Conservation (phyloP, 2,329 filamentous ascomycete genomes). For the Colletotrichum camelliae region DNA sequence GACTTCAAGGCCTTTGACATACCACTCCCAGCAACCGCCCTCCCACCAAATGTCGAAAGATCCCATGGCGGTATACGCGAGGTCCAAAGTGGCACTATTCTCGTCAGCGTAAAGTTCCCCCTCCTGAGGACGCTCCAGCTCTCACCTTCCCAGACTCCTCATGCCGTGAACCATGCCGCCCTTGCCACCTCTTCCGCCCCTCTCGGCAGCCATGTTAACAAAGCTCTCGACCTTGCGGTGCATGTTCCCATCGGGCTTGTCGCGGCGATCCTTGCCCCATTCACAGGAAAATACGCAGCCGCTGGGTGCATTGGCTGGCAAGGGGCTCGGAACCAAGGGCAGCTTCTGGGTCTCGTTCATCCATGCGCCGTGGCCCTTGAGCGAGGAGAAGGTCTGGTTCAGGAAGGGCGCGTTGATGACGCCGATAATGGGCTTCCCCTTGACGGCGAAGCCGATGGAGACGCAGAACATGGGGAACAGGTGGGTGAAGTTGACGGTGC, state of each 20-base stretch:
- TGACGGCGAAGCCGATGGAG: constrained; percentile 72
- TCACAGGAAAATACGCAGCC: constrained; percentile 78
- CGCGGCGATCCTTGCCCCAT: constrained; percentile 79
- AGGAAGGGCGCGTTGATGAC: constrained; percentile 77
- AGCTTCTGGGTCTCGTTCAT: constrained; percentile 68
- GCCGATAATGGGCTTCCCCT: constrained; percentile 67
- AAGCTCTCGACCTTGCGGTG: constrained; percentile 77
- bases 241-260: constrained; percentile 70
- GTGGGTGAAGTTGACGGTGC: constrained; percentile 83
- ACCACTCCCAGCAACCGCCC: constrained; percentile 83
- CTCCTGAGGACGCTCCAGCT: not conserved
- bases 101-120: not conserved
- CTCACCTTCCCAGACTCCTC: constrained; percentile 67
- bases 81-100: constrained; percentile 70
- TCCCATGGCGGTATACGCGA: constrained; percentile 78
- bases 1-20: constrained; percentile 32
- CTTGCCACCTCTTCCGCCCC: constrained; percentile 65
- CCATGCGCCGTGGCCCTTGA: constrained; percentile 70
- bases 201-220: constrained; percentile 74
- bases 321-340: constrained; percentile 66
- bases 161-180: constrained; percentile 83
- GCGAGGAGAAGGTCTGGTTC: constrained; percentile 72
- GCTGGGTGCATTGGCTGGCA: constrained; percentile 68
- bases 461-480: constrained; percentile 84
- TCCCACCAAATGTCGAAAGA: constrained; percentile 85